These are phyloP conservation scores for Pseudogymnoascus sp. DNA, from an alignment of 2,329 filamentous ascomycete genomes.

Conservation along the genomic window DNA sequence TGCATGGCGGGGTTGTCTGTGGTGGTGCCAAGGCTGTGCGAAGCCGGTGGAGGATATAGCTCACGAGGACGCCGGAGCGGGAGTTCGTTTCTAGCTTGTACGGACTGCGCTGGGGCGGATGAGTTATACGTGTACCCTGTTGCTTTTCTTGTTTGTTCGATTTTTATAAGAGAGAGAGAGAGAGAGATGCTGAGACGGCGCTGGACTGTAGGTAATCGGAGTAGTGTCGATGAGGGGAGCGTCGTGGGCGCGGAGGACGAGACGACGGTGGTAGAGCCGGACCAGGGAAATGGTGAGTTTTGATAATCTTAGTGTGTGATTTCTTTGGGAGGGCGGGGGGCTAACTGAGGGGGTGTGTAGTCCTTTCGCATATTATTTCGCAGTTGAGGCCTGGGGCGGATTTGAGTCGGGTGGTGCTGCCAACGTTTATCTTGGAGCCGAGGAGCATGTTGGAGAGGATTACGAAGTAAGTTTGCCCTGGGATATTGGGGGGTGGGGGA, in stretches of 20 bases:
- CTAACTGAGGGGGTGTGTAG: slow-evolving; percentile 36
- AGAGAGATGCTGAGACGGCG: neutral
- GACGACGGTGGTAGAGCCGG: slow-evolving; percentile 75
- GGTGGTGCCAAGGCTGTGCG: neutral
- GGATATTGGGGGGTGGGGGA: neutral
- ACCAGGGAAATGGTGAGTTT: slow-evolving; percentile 81
- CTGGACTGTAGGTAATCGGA: slow-evolving; percentile 34
- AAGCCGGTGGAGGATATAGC: neutral
- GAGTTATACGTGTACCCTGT: neutral
- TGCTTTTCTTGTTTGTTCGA: neutral
- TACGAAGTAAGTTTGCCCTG: slow-evolving; percentile 64
- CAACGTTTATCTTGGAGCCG: slow-evolving; percentile 96
- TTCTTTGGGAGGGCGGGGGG: slow-evolving; percentile 18
- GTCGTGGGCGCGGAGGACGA: slow-evolving; percentile 52
- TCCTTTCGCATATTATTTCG: slow-evolving; percentile 93
- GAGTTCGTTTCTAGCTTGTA: neutral
- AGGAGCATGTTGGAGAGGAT: slow-evolving; percentile 97
- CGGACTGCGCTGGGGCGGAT: neutral
- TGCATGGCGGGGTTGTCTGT: neutral
- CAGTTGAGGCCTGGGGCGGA: slow-evolving; percentile 93
- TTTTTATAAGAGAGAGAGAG: neutral
- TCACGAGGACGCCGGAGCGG: neutral
- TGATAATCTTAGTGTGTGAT: neutral
- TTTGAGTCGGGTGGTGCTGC: slow-evolving; percentile 84
- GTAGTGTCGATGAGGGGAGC: slow-evolving; percentile 28